Evolutionary conservation across 352 stramenopile species (phyloP).

Genomic region (Vaucheria bursata): DNA sequence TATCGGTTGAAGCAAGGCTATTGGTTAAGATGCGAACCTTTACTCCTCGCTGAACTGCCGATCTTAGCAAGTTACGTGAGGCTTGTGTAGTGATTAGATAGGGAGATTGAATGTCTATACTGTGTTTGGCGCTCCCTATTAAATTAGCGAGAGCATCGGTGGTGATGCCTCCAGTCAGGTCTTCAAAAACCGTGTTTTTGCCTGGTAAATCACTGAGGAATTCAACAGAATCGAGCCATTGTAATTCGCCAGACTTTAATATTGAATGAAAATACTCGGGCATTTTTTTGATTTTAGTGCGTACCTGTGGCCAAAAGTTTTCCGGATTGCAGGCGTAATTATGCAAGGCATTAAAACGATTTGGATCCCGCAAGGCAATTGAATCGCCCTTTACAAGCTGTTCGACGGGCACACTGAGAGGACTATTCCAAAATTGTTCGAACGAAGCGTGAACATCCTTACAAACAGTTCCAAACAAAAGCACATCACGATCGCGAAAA

Average conservation of each 20-base stretch:
- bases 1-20: conserved; percentile 9
- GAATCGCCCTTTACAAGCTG: background rate
- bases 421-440: background rate
- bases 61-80: background rate
- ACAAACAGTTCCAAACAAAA: background rate
- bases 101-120: background rate
- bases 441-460: background rate
- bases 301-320: conserved; percentile 14
- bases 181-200: background rate
- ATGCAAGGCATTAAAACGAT: too few relatives aligned
- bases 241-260: background rate
- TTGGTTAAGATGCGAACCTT: conserved; percentile 8
- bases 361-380: background rate
- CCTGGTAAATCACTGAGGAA: background rate
- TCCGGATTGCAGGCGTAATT: conserved; percentile 10
- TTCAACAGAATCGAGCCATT: background rate
- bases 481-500: conserved; percentile 10
- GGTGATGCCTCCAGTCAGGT: background rate
- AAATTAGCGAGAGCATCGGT: background rate
- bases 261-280: background rate
- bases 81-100: background rate
- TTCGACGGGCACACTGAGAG: background rate
- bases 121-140: background rate
- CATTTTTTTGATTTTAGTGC: background rate
- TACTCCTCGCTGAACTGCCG: conserved; percentile 4